Evolutionary conservation across 169 alveolate genomes (phyloP).

Genomic region (Plasmodium coatneyi): DNA sequence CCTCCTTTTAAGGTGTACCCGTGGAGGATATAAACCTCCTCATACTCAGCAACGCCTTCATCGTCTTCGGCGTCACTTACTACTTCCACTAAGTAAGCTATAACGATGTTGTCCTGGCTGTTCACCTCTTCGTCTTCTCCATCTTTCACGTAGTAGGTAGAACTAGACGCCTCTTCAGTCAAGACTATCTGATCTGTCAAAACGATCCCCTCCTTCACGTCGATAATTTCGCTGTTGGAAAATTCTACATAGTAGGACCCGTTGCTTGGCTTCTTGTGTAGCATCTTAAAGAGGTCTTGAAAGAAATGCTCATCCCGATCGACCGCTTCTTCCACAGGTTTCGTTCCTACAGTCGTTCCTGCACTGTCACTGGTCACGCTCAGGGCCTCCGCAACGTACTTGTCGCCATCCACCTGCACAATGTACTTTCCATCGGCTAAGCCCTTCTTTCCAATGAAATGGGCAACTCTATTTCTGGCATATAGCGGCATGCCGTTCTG

Average conservation of each 20-base stretch:
- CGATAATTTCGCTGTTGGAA: neutral
- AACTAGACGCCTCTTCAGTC: neutral
- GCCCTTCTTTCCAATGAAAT: neutral
- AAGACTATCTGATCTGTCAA: neutral
- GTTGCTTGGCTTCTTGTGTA: neutral
- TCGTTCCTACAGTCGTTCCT: neutral
- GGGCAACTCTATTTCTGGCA: neutral
- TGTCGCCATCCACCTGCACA: neutral
- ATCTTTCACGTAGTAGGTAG: neutral
- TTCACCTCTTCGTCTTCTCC: neutral
- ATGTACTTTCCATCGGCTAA: neutral
- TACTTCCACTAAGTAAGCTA: neutral
- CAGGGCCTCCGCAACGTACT: neutral
- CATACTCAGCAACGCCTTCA: neutral
- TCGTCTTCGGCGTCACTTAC: neutral
- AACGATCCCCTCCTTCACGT: neutral
- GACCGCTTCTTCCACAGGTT: neutral
- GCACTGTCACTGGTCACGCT: neutral
- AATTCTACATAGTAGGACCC: conserved; percentile 18
- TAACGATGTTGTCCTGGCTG: neutral
- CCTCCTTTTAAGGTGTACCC: conserved; percentile 5
- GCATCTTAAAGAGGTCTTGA: neutral
- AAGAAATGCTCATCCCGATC: neutral
- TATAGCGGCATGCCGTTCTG: neutral
- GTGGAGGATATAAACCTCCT: conserved; percentile 2